Conservation (phyloP, 2,329 filamentous ascomycete genomes). For the Cercospora sp. region DNA sequence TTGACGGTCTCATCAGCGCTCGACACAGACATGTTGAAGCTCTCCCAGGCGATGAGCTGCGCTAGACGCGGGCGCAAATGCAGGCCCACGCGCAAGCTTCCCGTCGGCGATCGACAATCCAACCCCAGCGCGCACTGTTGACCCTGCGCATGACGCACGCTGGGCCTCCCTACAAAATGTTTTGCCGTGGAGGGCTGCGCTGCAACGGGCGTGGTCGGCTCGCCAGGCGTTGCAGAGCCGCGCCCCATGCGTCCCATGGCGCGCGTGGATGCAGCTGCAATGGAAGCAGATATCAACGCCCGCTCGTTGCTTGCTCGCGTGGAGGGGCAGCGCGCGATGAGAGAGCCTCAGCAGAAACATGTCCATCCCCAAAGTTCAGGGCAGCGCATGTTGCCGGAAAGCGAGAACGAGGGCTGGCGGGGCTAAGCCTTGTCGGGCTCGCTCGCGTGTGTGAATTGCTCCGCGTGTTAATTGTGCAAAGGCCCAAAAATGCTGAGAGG, state of each 20-base stretch:
- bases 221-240: background rate
- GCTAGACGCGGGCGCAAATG: slow-evolving; percentile 12
- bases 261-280: background rate
- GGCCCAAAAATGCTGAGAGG: background rate
- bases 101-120: slow-evolving; percentile 19
- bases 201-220: background rate
- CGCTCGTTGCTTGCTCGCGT: background rate
- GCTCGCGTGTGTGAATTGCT: background rate
- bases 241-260: background rate
- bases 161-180: background rate
- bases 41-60: slow-evolving; percentile 2
- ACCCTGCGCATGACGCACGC: slow-evolving; percentile 13
- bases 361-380: background rate
- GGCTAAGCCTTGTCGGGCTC: background rate
- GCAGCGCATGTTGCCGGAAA: background rate
- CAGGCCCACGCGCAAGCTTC: slow-evolving; percentile 21
- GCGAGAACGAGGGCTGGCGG: background rate
- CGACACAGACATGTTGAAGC: slow-evolving; percentile 14
- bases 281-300: slow-evolving; percentile 4
- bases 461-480: background rate
- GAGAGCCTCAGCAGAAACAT: slow-evolving; percentile 8
- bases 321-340: background rate
- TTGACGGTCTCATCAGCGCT: background rate
- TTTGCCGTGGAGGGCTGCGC: slow-evolving; percentile 6
- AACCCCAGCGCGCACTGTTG: slow-evolving; percentile 12